Percentiles rank a stretch among this genome's conserved stretches.
phyloP scores from a whole-genome alignment of 352 stramenopile species.

The Elongisporangium undulatum region DNA sequence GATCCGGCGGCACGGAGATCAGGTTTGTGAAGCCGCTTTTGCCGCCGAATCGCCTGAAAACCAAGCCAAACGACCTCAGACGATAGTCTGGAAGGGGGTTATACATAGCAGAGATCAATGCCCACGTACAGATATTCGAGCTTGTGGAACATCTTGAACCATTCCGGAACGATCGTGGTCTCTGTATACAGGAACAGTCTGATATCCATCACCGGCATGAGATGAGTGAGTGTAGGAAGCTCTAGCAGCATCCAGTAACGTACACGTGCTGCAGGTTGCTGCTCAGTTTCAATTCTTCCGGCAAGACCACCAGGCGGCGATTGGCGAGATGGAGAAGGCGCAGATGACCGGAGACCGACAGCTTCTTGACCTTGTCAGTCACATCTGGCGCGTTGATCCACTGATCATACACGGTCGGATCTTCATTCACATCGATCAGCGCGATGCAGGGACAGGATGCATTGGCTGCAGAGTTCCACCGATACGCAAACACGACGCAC shows the following conservation, averaged over 20 bases:
- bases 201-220: not conserved
- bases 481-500: conserved; percentile 38
- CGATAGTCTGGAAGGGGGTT: not conserved
- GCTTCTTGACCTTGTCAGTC: conserved; percentile 14
- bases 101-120: not conserved
- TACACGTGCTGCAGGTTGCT: conserved; percentile 27
- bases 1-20: conserved; percentile 17
- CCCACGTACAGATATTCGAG: conserved; percentile 33
- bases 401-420: conserved; percentile 21
- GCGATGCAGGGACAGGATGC: conserved; percentile 26
- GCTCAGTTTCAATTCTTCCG: conserved; percentile 23
- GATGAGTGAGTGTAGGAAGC: too few relatives aligned
- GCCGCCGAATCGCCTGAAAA: conserved; percentile 33
- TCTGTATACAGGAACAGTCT: conserved; percentile 28
- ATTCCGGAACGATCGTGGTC: conserved; percentile 17
- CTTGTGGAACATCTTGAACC: conserved; percentile 24
- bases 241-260: conserved; percentile 4
- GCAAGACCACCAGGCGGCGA: conserved; percentile 23
- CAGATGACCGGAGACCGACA: conserved; percentile 26
- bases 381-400: conserved; percentile 33
- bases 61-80: conserved; percentile 2
- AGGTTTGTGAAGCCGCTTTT: conserved; percentile 27
- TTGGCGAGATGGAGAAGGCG: conserved; percentile 46
- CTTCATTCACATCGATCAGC: conserved; percentile 27
- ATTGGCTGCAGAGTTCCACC: conserved; percentile 18